Base-by-base conservation (phyloP, 1,139 yeast species). In the Hanseniaspora uvarum region DNA sequence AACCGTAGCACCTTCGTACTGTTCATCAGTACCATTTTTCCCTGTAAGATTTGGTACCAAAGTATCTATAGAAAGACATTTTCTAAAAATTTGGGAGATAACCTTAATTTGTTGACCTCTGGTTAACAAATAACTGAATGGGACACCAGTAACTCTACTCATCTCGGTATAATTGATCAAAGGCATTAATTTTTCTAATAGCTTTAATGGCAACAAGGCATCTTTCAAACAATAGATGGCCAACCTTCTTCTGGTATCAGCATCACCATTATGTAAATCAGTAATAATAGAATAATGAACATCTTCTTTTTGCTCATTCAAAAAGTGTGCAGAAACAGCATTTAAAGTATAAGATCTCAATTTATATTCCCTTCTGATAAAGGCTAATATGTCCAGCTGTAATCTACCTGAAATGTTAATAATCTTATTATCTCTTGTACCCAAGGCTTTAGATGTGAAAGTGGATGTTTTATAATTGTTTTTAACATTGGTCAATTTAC, bases 101-200 rank as follows among this genome's bases (percentile, higher is more conserved):
- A 94, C 98, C 68, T 94, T 94, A 66, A 94, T 89, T 68, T 94
- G 98, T 71, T 94, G 99, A 39, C 99, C 99, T 64, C 99, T 77
- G 14, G 94, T 69, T 50, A 94, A 70, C 55, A 94, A 74, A 64
- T 83, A 92, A 0, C 96, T 85, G 63, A 94, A 88, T 0, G 99
- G 98, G 5, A 94, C 97, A 58, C 99, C 99, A 0, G 98, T 92
- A 39, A 94, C 99, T 72, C 99, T 84, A 0, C 98, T 96, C 98
- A 94, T 94, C 70, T 94, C 99, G 0, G 97, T 89, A 68, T 94
- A 92, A 63, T 94, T 94, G 57, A 94, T 95, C 58, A 94, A 73
- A 63, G 96, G 89, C 98, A 94, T 94, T 53, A 94, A 75, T 63
- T 89, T 94, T 61, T 89, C 96, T 64, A 92, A 70, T 40, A 94